A percentile compares a stretch with the other conserved stretches of the same genome.
Evolutionary conservation across 768 basidiomycete species (phyloP).

Genomic region (Tremella fuciformis): DNA sequence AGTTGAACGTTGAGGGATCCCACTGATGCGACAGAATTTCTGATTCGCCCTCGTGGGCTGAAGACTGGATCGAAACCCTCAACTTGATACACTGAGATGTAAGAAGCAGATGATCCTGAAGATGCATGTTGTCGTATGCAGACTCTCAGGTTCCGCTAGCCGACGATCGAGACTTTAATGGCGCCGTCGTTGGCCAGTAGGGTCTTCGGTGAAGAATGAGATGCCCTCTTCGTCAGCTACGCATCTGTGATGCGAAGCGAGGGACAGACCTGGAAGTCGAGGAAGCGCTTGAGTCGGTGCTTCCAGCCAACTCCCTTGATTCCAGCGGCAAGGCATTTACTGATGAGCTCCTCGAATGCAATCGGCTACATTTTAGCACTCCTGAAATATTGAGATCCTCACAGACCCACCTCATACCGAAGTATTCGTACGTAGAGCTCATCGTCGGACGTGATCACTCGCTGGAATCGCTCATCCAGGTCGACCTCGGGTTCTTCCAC

Average conservation of each 20-base stretch:
- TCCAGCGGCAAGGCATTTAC: conserved; percentile 28
- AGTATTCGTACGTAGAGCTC: conserved; percentile 36
- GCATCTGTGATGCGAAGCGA: not conserved
- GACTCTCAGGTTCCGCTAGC: too few relatives aligned
- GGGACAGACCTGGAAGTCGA: conserved; percentile 38
- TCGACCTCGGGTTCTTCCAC: conserved; percentile 9
- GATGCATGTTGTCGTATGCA: too few relatives aligned
- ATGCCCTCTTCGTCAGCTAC: conserved; percentile 22
- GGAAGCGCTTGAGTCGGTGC: conserved; percentile 29
- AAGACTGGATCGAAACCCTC: too few relatives aligned
- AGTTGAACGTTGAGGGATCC: not conserved
- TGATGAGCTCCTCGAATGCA: conserved; percentile 39
- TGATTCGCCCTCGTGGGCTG: too few relatives aligned
- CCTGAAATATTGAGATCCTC: conserved; percentile 5
- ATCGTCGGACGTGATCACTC: conserved; percentile 34
- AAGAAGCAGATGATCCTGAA: too few relatives aligned
- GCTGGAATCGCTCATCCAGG: conserved; percentile 26
- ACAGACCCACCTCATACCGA: conserved; percentile 37
- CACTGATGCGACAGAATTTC: not conserved
- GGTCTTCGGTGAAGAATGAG: conserved; percentile 37
- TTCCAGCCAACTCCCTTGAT: conserved; percentile 40
- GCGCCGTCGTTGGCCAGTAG: conserved; percentile 30
- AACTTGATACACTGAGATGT: too few relatives aligned
- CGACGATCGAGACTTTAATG: conserved; percentile 3
- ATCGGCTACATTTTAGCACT: conserved; percentile 31